These are phyloP conservation scores for Ambispora gerdemannii DNA, from an alignment of 192 early-diverging fungal genomes.

Conservation along the genomic window DNA sequence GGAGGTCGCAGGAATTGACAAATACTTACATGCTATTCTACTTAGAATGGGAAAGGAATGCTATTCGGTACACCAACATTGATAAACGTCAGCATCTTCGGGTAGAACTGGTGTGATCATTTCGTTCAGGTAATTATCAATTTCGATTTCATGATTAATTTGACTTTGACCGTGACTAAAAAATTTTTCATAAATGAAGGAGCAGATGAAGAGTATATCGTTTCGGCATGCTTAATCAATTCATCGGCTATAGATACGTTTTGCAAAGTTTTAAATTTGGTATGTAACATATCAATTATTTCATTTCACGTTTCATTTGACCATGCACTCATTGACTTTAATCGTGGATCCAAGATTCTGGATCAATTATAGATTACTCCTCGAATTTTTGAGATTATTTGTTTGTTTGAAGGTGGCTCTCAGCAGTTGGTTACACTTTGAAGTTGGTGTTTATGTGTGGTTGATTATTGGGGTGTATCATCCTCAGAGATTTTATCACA, in stretches of 20 bases:
- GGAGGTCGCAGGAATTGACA: not conserved
- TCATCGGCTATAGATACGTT: not conserved
- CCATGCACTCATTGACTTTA: not conserved
- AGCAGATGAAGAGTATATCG: not conserved
- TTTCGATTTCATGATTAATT: not conserved
- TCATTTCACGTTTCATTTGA: not conserved
- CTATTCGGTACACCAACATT: conserved; percentile 1
- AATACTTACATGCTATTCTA: not conserved
- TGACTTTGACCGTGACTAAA: not conserved
- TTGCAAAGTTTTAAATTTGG: conserved; percentile 12
- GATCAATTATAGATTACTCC: not conserved
- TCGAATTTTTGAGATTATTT: conserved; percentile 3
- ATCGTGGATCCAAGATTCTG: not conserved
- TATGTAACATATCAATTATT: not conserved
- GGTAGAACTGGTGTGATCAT: not conserved
- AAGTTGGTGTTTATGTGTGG: not conserved
- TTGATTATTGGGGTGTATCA: not conserved
- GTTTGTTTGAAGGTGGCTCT: not conserved
- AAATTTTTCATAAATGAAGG: not conserved
- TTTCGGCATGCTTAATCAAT: not conserved
- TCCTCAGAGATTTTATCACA: not conserved
- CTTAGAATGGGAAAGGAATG: not conserved
- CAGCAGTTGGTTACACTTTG: not conserved
- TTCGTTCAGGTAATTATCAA: conserved; percentile 20
- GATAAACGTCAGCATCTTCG: not conserved